Evolutionary conservation across 2,329 filamentous ascomycete genomes (phyloP).

Genomic region (Xylaria digitata): DNA sequence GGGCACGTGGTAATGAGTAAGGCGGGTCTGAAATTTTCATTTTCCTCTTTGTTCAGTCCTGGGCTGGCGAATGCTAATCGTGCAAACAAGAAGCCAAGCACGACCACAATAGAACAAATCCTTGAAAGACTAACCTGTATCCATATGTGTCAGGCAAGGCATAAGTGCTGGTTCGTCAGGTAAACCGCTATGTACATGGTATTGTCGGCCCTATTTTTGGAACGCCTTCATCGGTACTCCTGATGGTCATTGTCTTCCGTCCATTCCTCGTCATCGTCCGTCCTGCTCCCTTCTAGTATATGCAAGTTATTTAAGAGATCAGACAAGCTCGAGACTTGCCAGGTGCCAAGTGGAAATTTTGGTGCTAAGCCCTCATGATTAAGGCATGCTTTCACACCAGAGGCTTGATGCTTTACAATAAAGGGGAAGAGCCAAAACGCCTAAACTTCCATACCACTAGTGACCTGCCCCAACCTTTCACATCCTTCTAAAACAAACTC

Average conservation of each 20-base stretch:
- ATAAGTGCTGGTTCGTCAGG: slow-evolving; percentile 18
- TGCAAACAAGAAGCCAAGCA: background rate
- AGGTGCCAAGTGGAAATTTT: slow-evolving; percentile 13
- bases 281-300: slow-evolving; percentile 32
- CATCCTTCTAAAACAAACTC: slow-evolving; percentile 38
- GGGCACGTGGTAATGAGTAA: background rate
- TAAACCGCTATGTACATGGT: slow-evolving; percentile 33
- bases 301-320: slow-evolving; percentile 34
- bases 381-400: slow-evolving; percentile 14
- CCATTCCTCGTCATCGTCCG: slow-evolving; percentile 23
- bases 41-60: background rate
- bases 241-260: slow-evolving; percentile 10
- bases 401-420: slow-evolving; percentile 28
- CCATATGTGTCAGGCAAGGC: slow-evolving; percentile 24
- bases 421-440: slow-evolving; percentile 34
- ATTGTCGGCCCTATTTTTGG: slow-evolving; percentile 11
- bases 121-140: slow-evolving; percentile 18
- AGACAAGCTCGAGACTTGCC: slow-evolving; percentile 21
- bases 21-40: background rate
- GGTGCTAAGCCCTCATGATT: slow-evolving; percentile 12
- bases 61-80: background rate
- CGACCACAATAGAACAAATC: background rate
- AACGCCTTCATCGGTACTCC: slow-evolving; percentile 24
- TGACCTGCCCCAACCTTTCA: slow-evolving; percentile 22
- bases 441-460: slow-evolving; percentile 24